These are phyloP conservation scores for Mycena vulgaris DNA, from an alignment of 768 basidiomycete species.

Conservation along the genomic window DNA sequence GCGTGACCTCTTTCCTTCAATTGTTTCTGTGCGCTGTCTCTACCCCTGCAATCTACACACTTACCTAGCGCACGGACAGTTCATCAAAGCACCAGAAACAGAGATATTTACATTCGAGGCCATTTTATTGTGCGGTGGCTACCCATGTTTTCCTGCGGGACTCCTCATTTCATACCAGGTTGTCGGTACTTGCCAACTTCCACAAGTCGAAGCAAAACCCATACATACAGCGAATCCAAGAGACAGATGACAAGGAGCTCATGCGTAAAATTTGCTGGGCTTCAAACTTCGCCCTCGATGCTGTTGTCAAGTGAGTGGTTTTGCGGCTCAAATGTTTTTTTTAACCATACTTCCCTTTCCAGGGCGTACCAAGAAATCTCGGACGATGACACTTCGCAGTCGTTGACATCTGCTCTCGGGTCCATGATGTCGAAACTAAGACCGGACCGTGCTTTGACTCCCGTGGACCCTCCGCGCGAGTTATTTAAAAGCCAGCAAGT, in stretches of 20 bases:
- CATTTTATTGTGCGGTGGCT: conserved; percentile 54
- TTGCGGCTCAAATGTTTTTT: too few species aligned
- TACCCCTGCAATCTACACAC: not conserved
- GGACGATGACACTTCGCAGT: conserved; percentile 66
- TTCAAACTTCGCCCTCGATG: conserved; percentile 64
- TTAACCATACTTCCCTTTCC: not conserved
- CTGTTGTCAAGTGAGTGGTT: conserved; percentile 63
- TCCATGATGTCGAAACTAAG: conserved; percentile 67
- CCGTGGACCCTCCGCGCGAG: conserved; percentile 64
- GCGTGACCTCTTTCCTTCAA: conserved; percentile 70
- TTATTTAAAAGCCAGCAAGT: conserved; percentile 72
- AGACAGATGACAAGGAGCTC: conserved; percentile 62
- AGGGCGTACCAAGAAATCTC: conserved; percentile 72
- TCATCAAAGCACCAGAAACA: conserved; percentile 70
- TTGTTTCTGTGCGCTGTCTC: conserved; percentile 59
- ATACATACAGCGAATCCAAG: conserved; percentile 69
- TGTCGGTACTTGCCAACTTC: conserved; percentile 78
- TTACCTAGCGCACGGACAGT: conserved; percentile 47
- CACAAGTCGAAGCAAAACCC: conserved; percentile 82
- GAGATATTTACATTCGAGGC: conserved; percentile 74
- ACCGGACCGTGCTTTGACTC: conserved; percentile 68
- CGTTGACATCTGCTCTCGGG: conserved; percentile 65
- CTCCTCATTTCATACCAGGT: conserved; percentile 30
- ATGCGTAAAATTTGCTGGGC: conserved; percentile 75
- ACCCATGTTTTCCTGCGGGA: not conserved